A percentile compares a stretch with the other conserved stretches of the same genome.
These are phyloP conservation scores for Argentina anserina DNA, from an alignment of 306 rosid genomes.

Conservation along the genomic window DNA sequence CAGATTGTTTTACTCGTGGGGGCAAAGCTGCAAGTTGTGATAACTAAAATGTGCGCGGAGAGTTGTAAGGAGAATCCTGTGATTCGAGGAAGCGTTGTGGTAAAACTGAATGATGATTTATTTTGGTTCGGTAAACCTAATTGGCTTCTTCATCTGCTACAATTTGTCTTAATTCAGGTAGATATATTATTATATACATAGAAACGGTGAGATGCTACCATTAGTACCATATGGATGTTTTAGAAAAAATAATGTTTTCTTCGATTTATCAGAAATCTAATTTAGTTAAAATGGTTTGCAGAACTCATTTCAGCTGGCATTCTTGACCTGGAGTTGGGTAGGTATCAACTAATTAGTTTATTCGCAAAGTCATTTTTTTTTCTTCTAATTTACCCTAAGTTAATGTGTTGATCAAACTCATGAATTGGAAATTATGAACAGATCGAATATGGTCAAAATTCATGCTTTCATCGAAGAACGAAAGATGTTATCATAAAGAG, in stretches of 20 bases:
- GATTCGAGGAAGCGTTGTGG: slow-evolving; percentile 46
- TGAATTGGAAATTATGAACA: slow-evolving; percentile 29
- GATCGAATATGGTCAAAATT: slow-evolving; percentile 60
- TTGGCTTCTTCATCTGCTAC: slow-evolving; percentile 57
- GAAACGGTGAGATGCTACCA: no score
- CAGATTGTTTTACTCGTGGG: slow-evolving; percentile 60
- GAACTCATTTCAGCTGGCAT: slow-evolving; percentile 75
- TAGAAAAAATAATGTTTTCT: not conserved
- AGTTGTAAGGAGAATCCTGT: slow-evolving; percentile 44
- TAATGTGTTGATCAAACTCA: slow-evolving; percentile 13
- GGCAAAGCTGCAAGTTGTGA: slow-evolving; percentile 53
- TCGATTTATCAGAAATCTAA: not conserved
- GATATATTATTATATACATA: not conserved
- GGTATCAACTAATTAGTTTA: slow-evolving; percentile 21
- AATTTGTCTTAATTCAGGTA: slow-evolving; percentile 61
- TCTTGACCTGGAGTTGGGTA: slow-evolving; percentile 78
- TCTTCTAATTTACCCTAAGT: no score
- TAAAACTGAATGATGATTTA: slow-evolving; percentile 46
- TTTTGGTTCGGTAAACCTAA: slow-evolving; percentile 61
- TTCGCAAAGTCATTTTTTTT: not conserved
- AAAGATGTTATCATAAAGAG: slow-evolving; percentile 44
- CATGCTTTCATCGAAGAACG: slow-evolving; percentile 52
- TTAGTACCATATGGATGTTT: no score
- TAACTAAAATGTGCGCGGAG: slow-evolving; percentile 58
- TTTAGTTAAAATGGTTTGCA: slow-evolving; percentile 14